phyloP scores from a whole-genome alignment of 768 basidiomycete genomes.

The Tulasnella sp. region DNA sequence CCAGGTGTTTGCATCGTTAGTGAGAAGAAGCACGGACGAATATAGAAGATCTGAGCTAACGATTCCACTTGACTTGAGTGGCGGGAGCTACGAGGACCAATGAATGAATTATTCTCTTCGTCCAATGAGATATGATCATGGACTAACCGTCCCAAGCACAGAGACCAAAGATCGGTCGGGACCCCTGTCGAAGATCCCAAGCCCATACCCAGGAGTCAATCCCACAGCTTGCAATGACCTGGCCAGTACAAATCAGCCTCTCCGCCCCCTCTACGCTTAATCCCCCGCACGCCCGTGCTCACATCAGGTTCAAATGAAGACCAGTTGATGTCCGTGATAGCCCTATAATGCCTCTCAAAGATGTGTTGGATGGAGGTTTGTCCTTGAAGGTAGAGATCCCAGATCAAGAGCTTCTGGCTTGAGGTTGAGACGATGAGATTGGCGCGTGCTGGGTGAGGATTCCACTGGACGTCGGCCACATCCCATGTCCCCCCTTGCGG shows the following conservation, averaged over 20 bases:
- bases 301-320: slow-evolving; percentile 69
- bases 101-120: neutral
- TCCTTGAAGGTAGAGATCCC: slow-evolving; percentile 71
- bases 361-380: slow-evolving; percentile 77
- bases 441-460: slow-evolving; percentile 62
- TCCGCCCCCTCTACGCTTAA: neutral
- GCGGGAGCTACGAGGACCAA: slow-evolving; percentile 46
- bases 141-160: slow-evolving; percentile 45
- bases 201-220: slow-evolving; percentile 92
- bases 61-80: slow-evolving; percentile 97
- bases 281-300: neutral
- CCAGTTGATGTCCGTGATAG: slow-evolving; percentile 99
- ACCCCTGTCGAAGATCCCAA: slow-evolving; percentile 73
- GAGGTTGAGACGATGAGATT: slow-evolving; percentile 84
- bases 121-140: slow-evolving; percentile 8
- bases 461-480: slow-evolving; percentile 89
- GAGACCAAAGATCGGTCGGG: slow-evolving; percentile 38
- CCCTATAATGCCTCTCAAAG: slow-evolving; percentile 81
- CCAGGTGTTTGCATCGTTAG: neutral
- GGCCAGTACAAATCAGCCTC: neutral
- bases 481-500: slow-evolving; percentile 97
- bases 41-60: slow-evolving; percentile 26
- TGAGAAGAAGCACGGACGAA: neutral
- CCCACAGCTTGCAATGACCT: slow-evolving; percentile 69
- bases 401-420: slow-evolving; percentile 83